Base-by-base conservation (phyloP, 2,329 filamentous ascomycete genomes). In the Boeremia lycopersici region DNA sequence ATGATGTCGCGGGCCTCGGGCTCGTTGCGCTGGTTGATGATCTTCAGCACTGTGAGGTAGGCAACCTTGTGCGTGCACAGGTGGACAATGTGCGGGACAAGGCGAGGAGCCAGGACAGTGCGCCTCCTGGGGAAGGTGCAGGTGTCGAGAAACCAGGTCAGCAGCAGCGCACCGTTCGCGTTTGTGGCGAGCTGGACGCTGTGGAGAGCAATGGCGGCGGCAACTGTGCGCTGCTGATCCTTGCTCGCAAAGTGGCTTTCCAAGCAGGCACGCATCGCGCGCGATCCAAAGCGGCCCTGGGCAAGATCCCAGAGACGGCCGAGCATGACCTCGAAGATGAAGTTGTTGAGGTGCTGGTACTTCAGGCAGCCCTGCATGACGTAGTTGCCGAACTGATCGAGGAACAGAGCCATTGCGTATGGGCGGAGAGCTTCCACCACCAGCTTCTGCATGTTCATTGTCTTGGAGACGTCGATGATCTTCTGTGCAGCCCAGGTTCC, bases 401-500 rank as follows among this genome's bases (percentile, higher is more conserved):
- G 82, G 83, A 99, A 98, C 17, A 98, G 82, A 2, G 92, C 91
- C 41, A 97, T 86, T 0, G 90, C 92, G 77, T 96, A 97, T 0
- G 92, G 88, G 3, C 89, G 89, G 28, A 98, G 81, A 62, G 91
- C 84, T 60, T 96, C 87, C 26, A 95, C 89, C 69, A 99, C 93
- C 78, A 91, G 80, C 41, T 81, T 79, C 87, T 95, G 93, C 77
- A 98, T 93, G 35, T 81, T 79, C 6, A 89, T 86, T 0, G 89
- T 91, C 77, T 95, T 91, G 74, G 92, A 93, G 6, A 96, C 91
- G 69, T 98, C 93, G 64, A 99, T 98, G 69, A 99, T 98, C 83
- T 98, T 99, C 78, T 99, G 95, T 1, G 95, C 95, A 49, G 95
- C 95, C 95, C 95, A 99, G 1, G 95, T 99, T 59, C 95, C 95